Conservation (phyloP, 805 yeast species). For the Teunomyces gatunensis region DNA sequence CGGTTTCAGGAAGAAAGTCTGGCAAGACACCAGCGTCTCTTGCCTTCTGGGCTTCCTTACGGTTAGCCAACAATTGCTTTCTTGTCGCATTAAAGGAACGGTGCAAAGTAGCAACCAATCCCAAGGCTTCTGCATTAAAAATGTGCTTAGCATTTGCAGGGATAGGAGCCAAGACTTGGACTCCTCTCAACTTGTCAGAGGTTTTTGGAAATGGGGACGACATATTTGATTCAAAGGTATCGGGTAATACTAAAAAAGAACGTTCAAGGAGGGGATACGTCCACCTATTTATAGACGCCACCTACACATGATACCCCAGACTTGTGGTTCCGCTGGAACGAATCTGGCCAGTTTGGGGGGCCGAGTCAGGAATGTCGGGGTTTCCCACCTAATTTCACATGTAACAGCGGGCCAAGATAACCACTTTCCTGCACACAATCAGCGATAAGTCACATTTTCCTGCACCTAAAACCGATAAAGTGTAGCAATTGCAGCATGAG, state of each 20-base stretch:
- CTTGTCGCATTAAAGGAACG: constrained; percentile 67
- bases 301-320: constrained; percentile 6
- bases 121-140: constrained; percentile 60
- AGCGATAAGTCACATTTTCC: not conserved
- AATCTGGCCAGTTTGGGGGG: not conserved
- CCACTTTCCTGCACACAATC: not conserved
- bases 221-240: constrained; percentile 17
- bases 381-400: not conserved
- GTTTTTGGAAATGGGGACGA: constrained; percentile 46
- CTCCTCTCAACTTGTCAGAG: constrained; percentile 47
- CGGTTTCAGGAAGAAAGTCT: constrained; percentile 68
- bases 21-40: constrained; percentile 63
- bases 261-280: not conserved
- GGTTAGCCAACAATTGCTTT: constrained; percentile 55
- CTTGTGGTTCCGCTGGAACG: constrained; percentile 2
- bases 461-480: not conserved
- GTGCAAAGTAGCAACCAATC: constrained; percentile 69
- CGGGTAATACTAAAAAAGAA: not conserved
- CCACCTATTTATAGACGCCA: not conserved
- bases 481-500: not conserved
- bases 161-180: constrained; percentile 53
- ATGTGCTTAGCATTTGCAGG: constrained; percentile 51
- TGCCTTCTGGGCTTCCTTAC: constrained; percentile 57
- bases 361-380: constrained; percentile 2
- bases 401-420: not conserved